Percentiles rank a stretch among this genome's conserved stretches.
phyloP scores from a whole-genome alignment of 2,329 filamentous ascomycete genomes.

The Chrysosporium queenslandicum region DNA sequence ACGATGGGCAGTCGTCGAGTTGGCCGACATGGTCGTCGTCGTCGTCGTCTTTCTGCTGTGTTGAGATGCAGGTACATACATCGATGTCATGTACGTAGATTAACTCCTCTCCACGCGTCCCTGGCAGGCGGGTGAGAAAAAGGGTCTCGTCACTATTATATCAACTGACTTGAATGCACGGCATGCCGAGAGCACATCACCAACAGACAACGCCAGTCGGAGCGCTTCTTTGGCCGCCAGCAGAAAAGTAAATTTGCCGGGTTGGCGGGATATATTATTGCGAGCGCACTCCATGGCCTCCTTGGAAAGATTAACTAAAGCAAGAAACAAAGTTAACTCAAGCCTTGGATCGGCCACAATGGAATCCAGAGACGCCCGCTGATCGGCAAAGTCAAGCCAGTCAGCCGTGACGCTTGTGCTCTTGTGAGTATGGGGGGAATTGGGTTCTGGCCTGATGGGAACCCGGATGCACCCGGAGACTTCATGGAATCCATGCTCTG shows the following conservation, averaged over 20 bases:
- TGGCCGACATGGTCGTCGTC: not conserved
- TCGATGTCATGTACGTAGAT: no score
- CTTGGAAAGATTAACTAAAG: no score
- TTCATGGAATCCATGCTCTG: not conserved
- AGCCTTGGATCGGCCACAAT: not conserved
- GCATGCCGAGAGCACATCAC: not conserved
- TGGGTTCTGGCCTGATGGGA: not conserved
- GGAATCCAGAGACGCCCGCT: no score
- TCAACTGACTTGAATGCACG: not conserved
- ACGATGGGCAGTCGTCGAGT: not conserved
- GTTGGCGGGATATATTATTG: not conserved
- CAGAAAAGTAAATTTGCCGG: not conserved
- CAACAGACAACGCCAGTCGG: not conserved
- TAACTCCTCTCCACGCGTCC: no score
- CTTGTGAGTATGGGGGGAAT: not conserved
- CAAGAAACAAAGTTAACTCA: no score
- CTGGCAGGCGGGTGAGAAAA: no score
- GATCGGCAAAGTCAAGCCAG: no score
- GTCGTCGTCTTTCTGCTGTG: not conserved
- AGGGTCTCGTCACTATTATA: no score
- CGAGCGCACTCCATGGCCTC: no score
- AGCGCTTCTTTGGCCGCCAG: no score
- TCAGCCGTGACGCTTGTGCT: not conserved
- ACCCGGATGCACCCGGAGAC: constrained; percentile 1
- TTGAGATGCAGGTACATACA: no score